Base-by-base conservation (phyloP, 176 grass and related monocot species). In the Eragrostis nindensis region DNA sequence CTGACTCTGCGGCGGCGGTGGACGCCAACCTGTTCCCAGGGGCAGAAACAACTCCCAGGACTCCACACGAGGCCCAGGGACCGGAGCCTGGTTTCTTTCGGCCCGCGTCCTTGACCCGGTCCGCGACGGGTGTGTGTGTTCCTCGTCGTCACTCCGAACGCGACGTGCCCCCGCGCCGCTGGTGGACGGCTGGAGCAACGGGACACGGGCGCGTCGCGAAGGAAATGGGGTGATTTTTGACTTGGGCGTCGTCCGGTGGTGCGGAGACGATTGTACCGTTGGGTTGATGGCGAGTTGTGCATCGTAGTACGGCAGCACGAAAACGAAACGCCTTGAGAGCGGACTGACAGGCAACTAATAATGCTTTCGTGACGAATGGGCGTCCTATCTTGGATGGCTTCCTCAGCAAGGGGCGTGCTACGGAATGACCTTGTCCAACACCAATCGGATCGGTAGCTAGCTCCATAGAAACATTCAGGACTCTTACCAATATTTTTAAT, bases 11-110 rank as follows among this genome's bases (percentile, higher is more conserved):
- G 5, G 24, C 11, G 3, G 57, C 57, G 57, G 24, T 61, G 24
- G 24, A 13, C 24, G 57, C 24, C 26, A 27, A 24, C 57, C 3
- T 11, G 12, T 24, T 3, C 11, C 32, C 2, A 21, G 0, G n/a
- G 7, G 36, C 74, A 15, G 59, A 3, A 61, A 27, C 9, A 38
- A 36, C 32, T 36, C 32, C 32, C 32, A 36, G 2, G 30, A 18
- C n/a, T n/a, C n/a, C n/a, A n/a, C 18, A 22, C 4, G 30, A 78
- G 43, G 75, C 75, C 75, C 75, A 78, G 25, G 4, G n/a, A n/a
- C n/a, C n/a, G n/a, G n/a, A n/a, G n/a, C n/a, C n/a, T n/a, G n/a
- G 62, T 66, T 78, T 39, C 29, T 66, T 78, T 39, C 29, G 45
- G 76, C 75, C 60, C 60, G 47, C 26, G 44, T 22, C 14, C 41